phyloP scores from a whole-genome alignment of 2,329 filamentous ascomycete species.

The Coniochaeta hoffmannii region DNA sequence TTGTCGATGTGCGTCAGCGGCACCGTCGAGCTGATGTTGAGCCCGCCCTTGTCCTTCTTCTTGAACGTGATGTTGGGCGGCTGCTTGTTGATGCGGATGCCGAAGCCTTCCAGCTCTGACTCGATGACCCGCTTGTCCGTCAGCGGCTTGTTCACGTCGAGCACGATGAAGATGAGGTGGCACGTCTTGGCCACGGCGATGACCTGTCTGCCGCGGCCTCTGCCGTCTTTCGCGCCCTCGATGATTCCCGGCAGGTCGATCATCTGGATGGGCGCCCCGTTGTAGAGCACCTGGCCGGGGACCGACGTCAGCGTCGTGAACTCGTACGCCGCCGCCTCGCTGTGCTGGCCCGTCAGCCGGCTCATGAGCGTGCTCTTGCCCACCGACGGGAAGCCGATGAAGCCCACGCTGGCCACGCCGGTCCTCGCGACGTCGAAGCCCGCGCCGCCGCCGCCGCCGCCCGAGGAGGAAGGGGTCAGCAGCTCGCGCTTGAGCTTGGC shows the following conservation, averaged over 20 bases:
- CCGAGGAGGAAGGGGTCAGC: conserved; percentile 70
- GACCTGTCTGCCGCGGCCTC: conserved; percentile 94
- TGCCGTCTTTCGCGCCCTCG: conserved; percentile 95
- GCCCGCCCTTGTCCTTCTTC: conserved; percentile 98
- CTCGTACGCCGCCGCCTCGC: conserved; percentile 94
- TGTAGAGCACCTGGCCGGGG: conserved; percentile 91
- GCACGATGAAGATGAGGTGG: conserved; percentile 95
- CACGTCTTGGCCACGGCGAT: conserved; percentile 99
- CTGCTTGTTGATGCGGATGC: conserved; percentile 93
- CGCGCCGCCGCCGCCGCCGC: conserved; percentile 75
- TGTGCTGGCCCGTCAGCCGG: conserved; percentile 88
- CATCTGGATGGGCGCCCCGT: conserved; percentile 95
- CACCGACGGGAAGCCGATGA: conserved; percentile 97
- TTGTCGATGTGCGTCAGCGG: conserved; percentile 87
- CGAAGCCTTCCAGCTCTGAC: conserved; percentile 90
- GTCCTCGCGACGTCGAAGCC: conserved; percentile 98
- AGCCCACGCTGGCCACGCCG: conserved; percentile 92
- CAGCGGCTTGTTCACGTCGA: conserved; percentile 97
- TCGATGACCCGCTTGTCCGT: conserved; percentile 97
- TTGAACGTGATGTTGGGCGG: conserved; percentile 98
- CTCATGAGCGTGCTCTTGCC: conserved; percentile 99
- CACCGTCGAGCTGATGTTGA: conserved; percentile 92
- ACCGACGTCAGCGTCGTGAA: conserved; percentile 98
- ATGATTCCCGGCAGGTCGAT: conserved; percentile 98
- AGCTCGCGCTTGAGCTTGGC: conserved; percentile 97